A percentile compares a stretch with the other conserved stretches of the same genome.
Evolutionary conservation across 1,139 yeast species (phyloP).

Genomic region (Yamadazyma triangularis): DNA sequence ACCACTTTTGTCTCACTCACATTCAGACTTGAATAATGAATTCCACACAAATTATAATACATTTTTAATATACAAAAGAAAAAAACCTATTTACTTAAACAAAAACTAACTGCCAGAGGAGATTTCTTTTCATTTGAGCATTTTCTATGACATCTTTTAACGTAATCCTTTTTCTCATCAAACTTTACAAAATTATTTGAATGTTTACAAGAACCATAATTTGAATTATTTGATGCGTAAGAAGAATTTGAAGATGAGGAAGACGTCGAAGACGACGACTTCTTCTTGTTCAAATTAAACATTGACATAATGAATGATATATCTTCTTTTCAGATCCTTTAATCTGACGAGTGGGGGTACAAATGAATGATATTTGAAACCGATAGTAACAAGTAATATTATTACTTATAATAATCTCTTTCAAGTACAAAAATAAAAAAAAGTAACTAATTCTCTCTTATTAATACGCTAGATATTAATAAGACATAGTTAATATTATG

Average conservation of each 20-base stretch:
- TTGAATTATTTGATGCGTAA: slow-evolving; percentile 5
- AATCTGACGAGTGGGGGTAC: no score
- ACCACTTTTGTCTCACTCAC: no score
- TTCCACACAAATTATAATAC: slow-evolving; percentile 10
- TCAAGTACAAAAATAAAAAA: no score
- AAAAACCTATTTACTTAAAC: slow-evolving; percentile 29
- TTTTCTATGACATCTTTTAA: slow-evolving; percentile 29
- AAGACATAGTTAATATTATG: no score
- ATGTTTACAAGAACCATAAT: slow-evolving; percentile 6
- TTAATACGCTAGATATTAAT: no score
- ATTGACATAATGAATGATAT: background rate
- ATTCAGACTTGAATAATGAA: no score
- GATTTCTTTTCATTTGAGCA: slow-evolving; percentile 13
- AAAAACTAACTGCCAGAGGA: slow-evolving; percentile 34
- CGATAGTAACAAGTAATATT: no score
- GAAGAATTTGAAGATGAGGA: slow-evolving; percentile 9
- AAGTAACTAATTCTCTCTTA: no score
- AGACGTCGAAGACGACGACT: slow-evolving; percentile 13
- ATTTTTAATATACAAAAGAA: slow-evolving; percentile 10
- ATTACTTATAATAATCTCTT: no score
- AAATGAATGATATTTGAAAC: no score
- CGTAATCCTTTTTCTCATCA: slow-evolving; percentile 45
- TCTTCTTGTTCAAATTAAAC: slow-evolving; percentile 11
- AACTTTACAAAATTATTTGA: slow-evolving; percentile 17
- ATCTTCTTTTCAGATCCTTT: no score